Conservation (phyloP, 805 yeast genomes). For the Metschnikowia henanensis region DNA sequence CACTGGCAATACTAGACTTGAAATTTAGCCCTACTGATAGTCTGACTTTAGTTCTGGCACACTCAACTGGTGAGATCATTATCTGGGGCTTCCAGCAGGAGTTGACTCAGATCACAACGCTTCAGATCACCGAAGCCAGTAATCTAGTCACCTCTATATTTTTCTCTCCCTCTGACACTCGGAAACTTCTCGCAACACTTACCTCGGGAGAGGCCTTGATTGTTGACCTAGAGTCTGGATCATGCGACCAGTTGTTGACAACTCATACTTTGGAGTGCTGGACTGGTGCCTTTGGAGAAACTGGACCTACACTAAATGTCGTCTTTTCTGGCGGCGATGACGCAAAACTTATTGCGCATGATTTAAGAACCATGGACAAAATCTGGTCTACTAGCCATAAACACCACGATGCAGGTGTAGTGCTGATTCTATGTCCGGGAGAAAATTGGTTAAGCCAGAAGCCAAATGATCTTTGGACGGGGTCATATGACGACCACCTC, state of each 20-base stretch:
- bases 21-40: conserved; percentile 61
- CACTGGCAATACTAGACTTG: conserved; percentile 75
- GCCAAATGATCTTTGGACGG: conserved; percentile 69
- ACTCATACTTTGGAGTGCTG: conserved; percentile 81
- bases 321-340: conserved; percentile 94
- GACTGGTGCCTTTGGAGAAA: conserved; percentile 74
- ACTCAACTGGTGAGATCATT: conserved; percentile 74
- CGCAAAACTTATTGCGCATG: conserved; percentile 71
- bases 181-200: conserved; percentile 52
- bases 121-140: conserved; percentile 48
- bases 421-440: conserved; percentile 60
- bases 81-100: conserved; percentile 51
- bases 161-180: conserved; percentile 46
- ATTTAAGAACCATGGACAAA: conserved; percentile 43
- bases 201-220: conserved; percentile 65
- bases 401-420: conserved; percentile 90
- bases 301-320: conserved; percentile 52
- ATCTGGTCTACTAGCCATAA: conserved; percentile 45
- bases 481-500: conserved; percentile 86
- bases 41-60: conserved; percentile 56
- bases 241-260: conserved; percentile 27
- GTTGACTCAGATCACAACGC: conserved; percentile 14
- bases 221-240: conserved; percentile 28
- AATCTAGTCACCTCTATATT: conserved; percentile 64
- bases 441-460: conserved; percentile 42